Percentiles rank a stretch among this genome's conserved stretches.
Evolutionary conservation across 805 yeast species (phyloP).

Genomic region (Millerozyma acaciae): DNA sequence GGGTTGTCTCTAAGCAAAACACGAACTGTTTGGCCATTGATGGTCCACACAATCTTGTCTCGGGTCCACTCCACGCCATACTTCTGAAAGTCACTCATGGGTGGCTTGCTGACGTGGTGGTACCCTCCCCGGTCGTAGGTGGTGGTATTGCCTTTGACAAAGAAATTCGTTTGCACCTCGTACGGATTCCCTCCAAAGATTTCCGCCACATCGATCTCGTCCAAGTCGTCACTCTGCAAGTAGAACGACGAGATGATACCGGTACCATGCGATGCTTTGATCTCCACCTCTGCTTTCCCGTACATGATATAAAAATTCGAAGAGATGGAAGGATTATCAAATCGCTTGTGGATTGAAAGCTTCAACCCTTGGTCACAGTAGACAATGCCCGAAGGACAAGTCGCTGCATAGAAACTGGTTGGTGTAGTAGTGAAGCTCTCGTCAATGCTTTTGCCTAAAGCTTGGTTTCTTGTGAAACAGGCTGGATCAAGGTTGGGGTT

Average conservation of each 20-base stretch:
- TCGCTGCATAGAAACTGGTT: conserved; percentile 5
- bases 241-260: conserved; percentile 40
- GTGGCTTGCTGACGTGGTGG: conserved; percentile 22
- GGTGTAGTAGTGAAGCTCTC: conserved; percentile 14
- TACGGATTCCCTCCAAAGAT: conserved; percentile 32
- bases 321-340: conserved; percentile 30
- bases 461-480: conserved; percentile 25
- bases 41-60: conserved; percentile 23
- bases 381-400: conserved; percentile 8
- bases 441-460: conserved; percentile 16
- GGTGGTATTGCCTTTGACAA: conserved; percentile 35
- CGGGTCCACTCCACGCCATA: conserved; percentile 39
- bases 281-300: conserved; percentile 36
- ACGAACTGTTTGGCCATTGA: conserved; percentile 27
- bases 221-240: conserved; percentile 40
- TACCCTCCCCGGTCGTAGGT: conserved; percentile 34
- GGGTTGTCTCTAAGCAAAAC: conserved; percentile 13
- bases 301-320: conserved; percentile 29
- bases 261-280: conserved; percentile 27
- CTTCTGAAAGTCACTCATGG: conserved; percentile 21
- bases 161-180: conserved; percentile 35
- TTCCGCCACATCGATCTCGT: conserved; percentile 40
- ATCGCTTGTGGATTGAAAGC: conserved; percentile 16
- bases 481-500: conserved; percentile 21
- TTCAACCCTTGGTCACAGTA: conserved; percentile 7